phyloP scores from a whole-genome alignment of 1,284 basidiomycete species.

The Dichomitus squalens region DNA sequence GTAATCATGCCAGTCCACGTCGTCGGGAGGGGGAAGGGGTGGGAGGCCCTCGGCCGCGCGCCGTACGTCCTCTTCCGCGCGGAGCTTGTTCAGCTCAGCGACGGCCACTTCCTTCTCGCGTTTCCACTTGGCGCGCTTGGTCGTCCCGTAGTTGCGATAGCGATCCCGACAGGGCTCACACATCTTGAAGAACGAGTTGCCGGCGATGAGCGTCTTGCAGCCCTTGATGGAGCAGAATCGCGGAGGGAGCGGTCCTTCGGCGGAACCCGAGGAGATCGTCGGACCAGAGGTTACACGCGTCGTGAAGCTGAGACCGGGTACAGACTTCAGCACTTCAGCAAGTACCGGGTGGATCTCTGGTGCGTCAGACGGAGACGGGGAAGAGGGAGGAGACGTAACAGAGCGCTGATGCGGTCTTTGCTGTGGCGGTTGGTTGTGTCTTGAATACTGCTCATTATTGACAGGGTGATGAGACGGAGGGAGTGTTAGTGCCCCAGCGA shows the following conservation, averaged over 20 bases:
- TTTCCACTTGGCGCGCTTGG: constrained; percentile 57
- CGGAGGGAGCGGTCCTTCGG: constrained; percentile 27
- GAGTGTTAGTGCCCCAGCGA: constrained; percentile 29
- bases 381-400: neutral
- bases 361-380: constrained; percentile 9
- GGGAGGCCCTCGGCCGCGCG: constrained; percentile 38
- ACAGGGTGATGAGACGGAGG: constrained; percentile 6
- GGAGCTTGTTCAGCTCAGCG: constrained; percentile 41
- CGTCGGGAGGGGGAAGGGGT: constrained; percentile 18
- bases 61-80: constrained; percentile 42
- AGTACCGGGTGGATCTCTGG: constrained; percentile 20
- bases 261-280: constrained; percentile 15
- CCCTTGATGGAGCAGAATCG: constrained; percentile 57
- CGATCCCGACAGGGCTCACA: constrained; percentile 51
- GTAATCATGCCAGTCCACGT: constrained; percentile 16
- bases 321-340: constrained; percentile 17
- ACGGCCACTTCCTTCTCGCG: constrained; percentile 46
- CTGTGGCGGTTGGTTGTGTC: constrained; percentile 1
- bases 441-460: neutral
- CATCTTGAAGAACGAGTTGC: constrained; percentile 55
- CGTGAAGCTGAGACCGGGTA: constrained; percentile 19
- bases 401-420: neutral
- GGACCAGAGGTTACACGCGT: constrained; percentile 21
- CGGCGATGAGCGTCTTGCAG: constrained; percentile 46
- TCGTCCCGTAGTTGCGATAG: constrained; percentile 54